Conservation (phyloP, 257 asterid species). For the Penstemon eatonii region DNA sequence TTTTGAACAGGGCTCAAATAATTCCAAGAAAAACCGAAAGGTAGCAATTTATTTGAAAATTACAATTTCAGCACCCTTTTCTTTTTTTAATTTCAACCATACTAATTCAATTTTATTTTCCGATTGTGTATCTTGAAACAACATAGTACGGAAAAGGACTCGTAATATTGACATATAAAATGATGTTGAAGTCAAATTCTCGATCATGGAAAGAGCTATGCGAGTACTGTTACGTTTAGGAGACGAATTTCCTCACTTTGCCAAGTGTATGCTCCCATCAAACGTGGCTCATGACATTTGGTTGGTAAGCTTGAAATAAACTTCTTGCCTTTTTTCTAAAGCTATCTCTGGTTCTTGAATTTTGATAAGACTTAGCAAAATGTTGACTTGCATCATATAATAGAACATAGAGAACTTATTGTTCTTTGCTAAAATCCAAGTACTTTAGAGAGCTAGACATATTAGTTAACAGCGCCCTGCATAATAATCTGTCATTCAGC, state of each 20-base stretch:
- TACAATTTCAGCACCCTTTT: neutral
- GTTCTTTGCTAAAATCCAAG: neutral
- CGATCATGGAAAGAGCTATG: conserved; percentile 68
- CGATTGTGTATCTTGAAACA: conserved; percentile 25
- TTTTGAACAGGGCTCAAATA: conserved; percentile 47
- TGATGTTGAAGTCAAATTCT: conserved; percentile 52
- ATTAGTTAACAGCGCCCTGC: too few relatives aligned
- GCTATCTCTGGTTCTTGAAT: too few relatives aligned
- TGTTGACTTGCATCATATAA: too few relatives aligned
- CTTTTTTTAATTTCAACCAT: neutral
- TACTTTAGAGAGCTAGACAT: too few relatives aligned
- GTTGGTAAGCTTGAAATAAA: conserved; percentile 55
- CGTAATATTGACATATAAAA: conserved; percentile 52
- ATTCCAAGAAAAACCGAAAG: conserved; percentile 38
- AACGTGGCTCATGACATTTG: conserved; percentile 89
- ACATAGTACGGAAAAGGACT: conserved; percentile 49
- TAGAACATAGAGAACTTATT: neutral
- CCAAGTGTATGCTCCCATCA: conserved; percentile 91
- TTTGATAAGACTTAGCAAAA: too few relatives aligned
- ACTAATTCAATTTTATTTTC: conserved; percentile 2
- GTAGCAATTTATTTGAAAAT: conserved; percentile 27
- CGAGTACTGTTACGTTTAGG: conserved; percentile 42
- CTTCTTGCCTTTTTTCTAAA: neutral
- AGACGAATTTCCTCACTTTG: conserved; percentile 55
- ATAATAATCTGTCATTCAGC: too few relatives aligned